A percentile compares a stretch with the other conserved stretches of the same genome.
Evolutionary conservation across 129 eudicot species (phyloP).

Genomic region (Tagetes erecta): DNA sequence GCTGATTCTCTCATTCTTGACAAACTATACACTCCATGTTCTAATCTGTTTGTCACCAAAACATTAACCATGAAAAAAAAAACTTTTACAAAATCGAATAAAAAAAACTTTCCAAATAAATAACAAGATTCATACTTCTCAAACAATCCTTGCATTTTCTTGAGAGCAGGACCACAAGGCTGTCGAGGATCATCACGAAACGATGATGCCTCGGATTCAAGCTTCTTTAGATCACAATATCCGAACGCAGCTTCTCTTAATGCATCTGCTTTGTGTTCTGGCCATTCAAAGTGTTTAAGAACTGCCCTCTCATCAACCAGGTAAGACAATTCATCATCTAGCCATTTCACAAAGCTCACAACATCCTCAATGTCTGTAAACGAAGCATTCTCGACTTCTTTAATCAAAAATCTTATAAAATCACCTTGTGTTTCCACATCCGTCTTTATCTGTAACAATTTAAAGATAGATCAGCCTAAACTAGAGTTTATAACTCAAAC

Average conservation of each 20-base stretch:
- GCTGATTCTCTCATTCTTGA: conserved; percentile 97
- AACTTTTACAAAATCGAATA: neutral
- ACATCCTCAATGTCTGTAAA: conserved; percentile 90
- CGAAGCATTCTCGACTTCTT: conserved; percentile 88
- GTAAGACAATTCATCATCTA: conserved; percentile 90
- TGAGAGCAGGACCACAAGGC: conserved; percentile 70
- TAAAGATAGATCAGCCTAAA: conserved; percentile 1
- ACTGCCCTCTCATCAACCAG: conserved; percentile 98
- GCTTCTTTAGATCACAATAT: conserved; percentile 82
- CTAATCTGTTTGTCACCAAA: conserved; percentile 50
- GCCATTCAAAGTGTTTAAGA: conserved; percentile 95
- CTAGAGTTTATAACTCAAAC: neutral
- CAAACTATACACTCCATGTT: conserved; percentile 86
- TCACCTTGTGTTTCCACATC: conserved; percentile 98
- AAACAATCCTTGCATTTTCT: conserved; percentile 92
- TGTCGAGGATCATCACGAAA: conserved; percentile 77
- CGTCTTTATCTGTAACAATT: conserved; percentile 68
- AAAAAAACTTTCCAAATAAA: neutral
- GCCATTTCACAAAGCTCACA: conserved; percentile 96
- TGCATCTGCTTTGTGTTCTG: conserved; percentile 91
- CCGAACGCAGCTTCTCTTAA: conserved; percentile 98
- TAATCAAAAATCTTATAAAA: conserved; percentile 80
- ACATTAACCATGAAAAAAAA: conserved; percentile 3
- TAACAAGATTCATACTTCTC: conserved; percentile 58
- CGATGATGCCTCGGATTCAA: conserved; percentile 75